Percentiles rank a stretch among this genome's conserved stretches.
Conservation (phyloP, 208 protist species). For the Tritrichomonas foetus region DNA sequence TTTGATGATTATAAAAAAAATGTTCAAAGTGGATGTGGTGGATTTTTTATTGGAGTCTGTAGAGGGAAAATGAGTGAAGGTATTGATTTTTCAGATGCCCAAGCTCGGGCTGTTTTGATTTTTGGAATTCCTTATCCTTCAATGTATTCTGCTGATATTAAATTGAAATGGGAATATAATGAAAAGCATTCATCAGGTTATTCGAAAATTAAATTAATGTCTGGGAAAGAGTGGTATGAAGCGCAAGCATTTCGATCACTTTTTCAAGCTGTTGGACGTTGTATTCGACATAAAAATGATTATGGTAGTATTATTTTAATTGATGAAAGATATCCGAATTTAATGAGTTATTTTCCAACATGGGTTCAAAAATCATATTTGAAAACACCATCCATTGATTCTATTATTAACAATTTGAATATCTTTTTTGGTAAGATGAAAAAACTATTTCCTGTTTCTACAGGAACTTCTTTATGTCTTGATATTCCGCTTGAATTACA, state of each 20-base stretch:
- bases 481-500: background rate
- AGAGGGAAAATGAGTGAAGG: conserved; percentile 51
- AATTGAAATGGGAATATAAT: background rate
- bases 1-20: background rate
- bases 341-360: background rate
- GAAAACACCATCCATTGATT: background rate
- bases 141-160: background rate
- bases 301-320: conserved; percentile 51
- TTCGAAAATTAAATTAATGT: background rate
- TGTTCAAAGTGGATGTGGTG: background rate
- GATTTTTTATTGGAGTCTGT: conserved; percentile 47
- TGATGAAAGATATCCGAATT: background rate
- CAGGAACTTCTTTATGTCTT: background rate
- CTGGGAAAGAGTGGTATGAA: background rate
- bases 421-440: background rate
- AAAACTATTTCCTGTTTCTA: background rate
- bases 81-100: conserved; percentile 42
- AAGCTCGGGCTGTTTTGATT: conserved; percentile 41
- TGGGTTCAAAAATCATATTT: background rate
- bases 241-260: background rate
- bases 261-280: conserved; percentile 47
- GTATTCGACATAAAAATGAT: conserved; percentile 48
- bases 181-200: background rate
- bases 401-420: background rate
- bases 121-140: conserved; percentile 20